Conservation (phyloP, 1,284 basidiomycete species). For the Cyathus olla region DNA sequence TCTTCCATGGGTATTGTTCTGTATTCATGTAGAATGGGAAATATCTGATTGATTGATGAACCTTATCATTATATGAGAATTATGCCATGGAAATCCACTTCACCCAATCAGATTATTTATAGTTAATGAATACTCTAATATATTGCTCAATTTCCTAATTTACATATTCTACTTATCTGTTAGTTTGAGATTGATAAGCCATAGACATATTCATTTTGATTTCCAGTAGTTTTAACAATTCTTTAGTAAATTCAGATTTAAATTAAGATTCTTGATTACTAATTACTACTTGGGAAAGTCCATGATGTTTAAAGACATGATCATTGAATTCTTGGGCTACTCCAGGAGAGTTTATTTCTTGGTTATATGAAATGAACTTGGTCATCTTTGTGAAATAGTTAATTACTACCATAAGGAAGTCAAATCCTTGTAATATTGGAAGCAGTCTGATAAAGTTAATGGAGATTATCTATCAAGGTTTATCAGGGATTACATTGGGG, state of each 20-base stretch:
- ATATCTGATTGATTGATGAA: constrained; percentile 1
- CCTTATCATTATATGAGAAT: constrained; percentile 6
- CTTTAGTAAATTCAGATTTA: too few species aligned
- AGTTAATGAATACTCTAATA: background rate
- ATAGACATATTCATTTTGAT: too few species aligned
- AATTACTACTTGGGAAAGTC: too few species aligned
- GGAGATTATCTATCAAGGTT: constrained; percentile 3
- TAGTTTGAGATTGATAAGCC: too few species aligned
- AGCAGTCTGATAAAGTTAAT: background rate
- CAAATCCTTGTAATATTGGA: background rate
- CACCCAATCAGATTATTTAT: constrained; percentile 11
- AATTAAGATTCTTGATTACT: too few species aligned
- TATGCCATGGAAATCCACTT: too few species aligned
- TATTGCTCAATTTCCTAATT: constrained; percentile 1
- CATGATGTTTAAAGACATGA: too few species aligned
- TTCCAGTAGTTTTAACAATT: too few species aligned
- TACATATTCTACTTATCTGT: constrained; percentile 10
- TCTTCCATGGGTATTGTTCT: background rate
- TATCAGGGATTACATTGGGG: background rate
- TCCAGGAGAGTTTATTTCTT: background rate
- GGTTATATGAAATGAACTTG: constrained; percentile 2
- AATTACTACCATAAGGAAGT: background rate
- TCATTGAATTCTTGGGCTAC: background rate
- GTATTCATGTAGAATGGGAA: constrained; percentile 3
- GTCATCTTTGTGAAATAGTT: constrained; percentile 1